Evolutionary conservation across 1,284 basidiomycete species (phyloP), one percentile per base, ranked within the genome.

Genomic region (Ceratobasidium sp.): DNA sequence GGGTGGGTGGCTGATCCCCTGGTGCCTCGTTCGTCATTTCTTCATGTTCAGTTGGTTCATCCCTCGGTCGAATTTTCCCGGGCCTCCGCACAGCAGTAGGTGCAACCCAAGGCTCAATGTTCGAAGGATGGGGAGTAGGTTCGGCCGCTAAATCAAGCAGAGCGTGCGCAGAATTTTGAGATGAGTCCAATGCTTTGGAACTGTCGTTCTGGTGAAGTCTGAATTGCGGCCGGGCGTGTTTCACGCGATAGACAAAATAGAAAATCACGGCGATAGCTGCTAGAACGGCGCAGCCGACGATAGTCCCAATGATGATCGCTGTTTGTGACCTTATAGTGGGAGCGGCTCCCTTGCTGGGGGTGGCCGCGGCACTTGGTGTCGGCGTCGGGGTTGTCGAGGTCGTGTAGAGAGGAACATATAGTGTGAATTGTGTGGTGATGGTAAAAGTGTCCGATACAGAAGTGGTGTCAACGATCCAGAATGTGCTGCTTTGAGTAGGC

Each of bases 391-490:
- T 51, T 20, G 64, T 58, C 15, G 53, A 77, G n/a, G 63, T 39
- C 5, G 73, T 77, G 63, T 67, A n/a, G 15, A 77, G 40, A 10
- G 63, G 73, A 26, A 77, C 73, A 40, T 51, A 66, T 58, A 67
- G 23, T 12, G 63, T 66, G 33, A 77, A 77, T 6, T 51, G 67
- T 44, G 73, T 53, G 18, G 73, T 77, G 9, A 53, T 46, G 23
- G 73, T 77, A 46, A 55, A 77, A 10, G 64, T 67, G 20, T 23
- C 73, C 49, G 63, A 67, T 40, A 67, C 73, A 18, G 73, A 66
- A 40, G 73, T 77, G 9, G 73, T 77, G 40, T 77, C 73, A 26
- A 77, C 67, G 23, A 56, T 26, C 73, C 73, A 77, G 13, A 66
- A 67, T 42, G 73, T 77, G 73, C 73, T 77, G 33, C 49, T 33